Conservation (phyloP, 1,139 yeast genomes). For the Kodamaea derodonti region DNA sequence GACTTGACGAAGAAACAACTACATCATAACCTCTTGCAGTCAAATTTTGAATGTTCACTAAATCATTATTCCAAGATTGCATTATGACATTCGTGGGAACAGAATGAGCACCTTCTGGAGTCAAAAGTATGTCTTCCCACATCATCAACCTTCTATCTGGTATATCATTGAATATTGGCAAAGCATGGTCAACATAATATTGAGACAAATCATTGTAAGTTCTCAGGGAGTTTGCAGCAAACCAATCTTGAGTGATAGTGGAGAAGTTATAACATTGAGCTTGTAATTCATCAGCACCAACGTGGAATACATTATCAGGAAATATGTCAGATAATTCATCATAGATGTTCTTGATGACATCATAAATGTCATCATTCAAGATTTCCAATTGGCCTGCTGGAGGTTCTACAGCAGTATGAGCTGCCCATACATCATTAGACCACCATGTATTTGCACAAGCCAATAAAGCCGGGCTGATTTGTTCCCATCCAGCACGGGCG, state of each 20-base stretch:
- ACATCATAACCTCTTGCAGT: conserved; percentile 40
- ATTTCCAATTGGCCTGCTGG: conserved; percentile 47
- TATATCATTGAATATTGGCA: conserved; percentile 30
- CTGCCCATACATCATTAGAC: conserved; percentile 23
- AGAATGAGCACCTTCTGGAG: conserved; percentile 18
- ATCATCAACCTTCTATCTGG: conserved; percentile 28
- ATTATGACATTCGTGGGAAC: conserved; percentile 32
- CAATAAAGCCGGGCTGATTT: conserved; percentile 30
- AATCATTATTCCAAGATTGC: conserved; percentile 39
- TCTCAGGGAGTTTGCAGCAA: conserved; percentile 22
- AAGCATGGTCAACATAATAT: conserved; percentile 35
- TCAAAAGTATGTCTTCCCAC: conserved; percentile 49
- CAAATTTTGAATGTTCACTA: conserved; percentile 24
- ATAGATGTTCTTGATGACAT: conserved; percentile 33
- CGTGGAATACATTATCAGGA: conserved; percentile 39
- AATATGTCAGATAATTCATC: conserved; percentile 34
- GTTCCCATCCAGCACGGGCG: conserved; percentile 43
- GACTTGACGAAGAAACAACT: conserved; percentile 35
- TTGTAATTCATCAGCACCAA: conserved; percentile 44
- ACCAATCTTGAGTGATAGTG: conserved; percentile 25
- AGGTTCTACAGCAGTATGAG: conserved; percentile 39
- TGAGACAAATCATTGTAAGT: conserved; percentile 32
- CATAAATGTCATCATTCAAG: conserved; percentile 31
- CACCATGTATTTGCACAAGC: conserved; percentile 35
- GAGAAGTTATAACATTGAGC: conserved; percentile 36